These are phyloP conservation scores for Globisporangium megalacanthum DNA, from an alignment of 352 stramenopile genomes.

Conservation along the genomic window DNA sequence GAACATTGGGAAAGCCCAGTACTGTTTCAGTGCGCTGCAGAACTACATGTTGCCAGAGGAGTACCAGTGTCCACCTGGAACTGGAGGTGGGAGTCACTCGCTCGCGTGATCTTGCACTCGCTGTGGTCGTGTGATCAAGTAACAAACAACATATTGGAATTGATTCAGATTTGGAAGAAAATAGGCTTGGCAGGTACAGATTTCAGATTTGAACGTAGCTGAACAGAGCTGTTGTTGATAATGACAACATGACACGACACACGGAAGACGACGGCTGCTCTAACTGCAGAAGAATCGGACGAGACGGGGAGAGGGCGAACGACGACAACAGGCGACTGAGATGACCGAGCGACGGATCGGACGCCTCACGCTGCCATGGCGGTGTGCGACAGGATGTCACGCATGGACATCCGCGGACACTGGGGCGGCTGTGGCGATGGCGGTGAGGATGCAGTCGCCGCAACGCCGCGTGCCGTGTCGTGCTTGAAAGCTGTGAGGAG, in stretches of 20 bases:
- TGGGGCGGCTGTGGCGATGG: slow-evolving; percentile 10
- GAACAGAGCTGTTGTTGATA: too few relatives aligned
- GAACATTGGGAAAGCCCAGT: slow-evolving; percentile 83
- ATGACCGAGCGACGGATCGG: too few relatives aligned
- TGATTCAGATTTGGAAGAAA: too few relatives aligned
- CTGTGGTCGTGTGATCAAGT: too few relatives aligned
- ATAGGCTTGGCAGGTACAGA: too few relatives aligned
- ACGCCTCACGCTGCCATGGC: slow-evolving; percentile 18
- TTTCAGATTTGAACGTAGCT: too few relatives aligned
- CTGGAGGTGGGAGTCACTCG: slow-evolving; percentile 54
- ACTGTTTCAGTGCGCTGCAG: slow-evolving; percentile 77
- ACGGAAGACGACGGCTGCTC: too few relatives aligned
- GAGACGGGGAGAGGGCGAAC: too few relatives aligned
- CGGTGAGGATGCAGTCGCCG: not conserved
- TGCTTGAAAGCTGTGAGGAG: slow-evolving; percentile 64
- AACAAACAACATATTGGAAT: too few relatives aligned
- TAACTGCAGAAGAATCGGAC: too few relatives aligned
- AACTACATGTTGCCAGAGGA: slow-evolving; percentile 78
- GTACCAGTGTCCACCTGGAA: slow-evolving; percentile 79
- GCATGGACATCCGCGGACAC: slow-evolving; percentile 61
- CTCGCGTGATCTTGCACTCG: slow-evolving; percentile 51
- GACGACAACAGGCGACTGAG: too few relatives aligned
- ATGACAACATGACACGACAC: too few relatives aligned
- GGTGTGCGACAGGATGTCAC: slow-evolving; percentile 54
- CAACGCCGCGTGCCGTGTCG: slow-evolving; percentile 20